Percentiles rank a stretch among this genome's conserved stretches.
Evolutionary conservation across 176 grass and related monocot genomes (phyloP).

Genomic region (Hordeum marinum): DNA sequence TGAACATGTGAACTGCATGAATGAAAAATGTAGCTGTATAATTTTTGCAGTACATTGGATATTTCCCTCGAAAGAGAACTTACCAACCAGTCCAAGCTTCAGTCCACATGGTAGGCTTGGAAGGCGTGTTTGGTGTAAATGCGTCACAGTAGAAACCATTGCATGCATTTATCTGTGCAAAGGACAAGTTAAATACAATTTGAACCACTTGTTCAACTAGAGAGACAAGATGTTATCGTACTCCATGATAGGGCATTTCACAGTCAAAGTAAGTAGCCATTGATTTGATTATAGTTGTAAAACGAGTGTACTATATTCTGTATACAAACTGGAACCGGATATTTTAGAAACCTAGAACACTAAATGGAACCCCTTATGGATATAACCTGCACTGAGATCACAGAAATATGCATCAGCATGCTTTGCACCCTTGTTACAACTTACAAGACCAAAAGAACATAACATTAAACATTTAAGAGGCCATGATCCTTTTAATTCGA

Average conservation of each 20-base stretch:
- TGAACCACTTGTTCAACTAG: background rate
- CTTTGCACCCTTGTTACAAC: background rate
- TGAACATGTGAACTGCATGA: background rate
- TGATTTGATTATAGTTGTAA: background rate
- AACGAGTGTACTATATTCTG: background rate
- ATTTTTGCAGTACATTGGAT: background rate
- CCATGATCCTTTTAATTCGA: background rate
- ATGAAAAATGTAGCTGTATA: background rate
- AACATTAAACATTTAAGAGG: background rate
- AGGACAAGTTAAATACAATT: constrained; percentile 5
- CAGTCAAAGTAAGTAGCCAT: background rate
- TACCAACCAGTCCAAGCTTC: constrained; percentile 99
- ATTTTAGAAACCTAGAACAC: background rate
- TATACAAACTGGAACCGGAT: background rate
- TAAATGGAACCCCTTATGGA: background rate
- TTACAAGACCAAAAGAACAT: background rate
- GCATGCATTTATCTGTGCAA: constrained; percentile 87
- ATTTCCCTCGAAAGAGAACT: background rate
- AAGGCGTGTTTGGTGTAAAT: constrained; percentile 79
- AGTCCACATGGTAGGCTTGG: constrained; percentile 98
- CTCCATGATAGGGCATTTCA: background rate
- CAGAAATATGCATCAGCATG: background rate
- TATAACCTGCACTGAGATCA: background rate
- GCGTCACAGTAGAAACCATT: constrained; percentile 99
- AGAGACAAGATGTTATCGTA: background rate